Base-by-base conservation (phyloP, 2,329 filamentous ascomycete genomes). In the Dactylellina sp. region DNA sequence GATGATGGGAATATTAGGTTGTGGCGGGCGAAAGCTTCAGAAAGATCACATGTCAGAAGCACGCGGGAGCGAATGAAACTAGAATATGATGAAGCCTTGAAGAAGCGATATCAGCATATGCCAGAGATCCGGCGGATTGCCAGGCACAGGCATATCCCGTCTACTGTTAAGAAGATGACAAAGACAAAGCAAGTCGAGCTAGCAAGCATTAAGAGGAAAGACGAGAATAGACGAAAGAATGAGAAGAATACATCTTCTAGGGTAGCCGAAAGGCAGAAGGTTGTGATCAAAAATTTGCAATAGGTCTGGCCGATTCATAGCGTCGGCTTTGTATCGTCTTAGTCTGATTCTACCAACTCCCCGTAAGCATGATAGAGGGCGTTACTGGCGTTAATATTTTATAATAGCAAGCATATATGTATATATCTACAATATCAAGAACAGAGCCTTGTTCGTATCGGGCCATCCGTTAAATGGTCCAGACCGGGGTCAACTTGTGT, bases 181-280 rank as follows among this genome's bases (percentile, higher is more conserved):
- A 92, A 96, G 82, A 91, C 87, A 32, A 85, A 86, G 50, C 92
- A 94, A 81, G 95, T 96, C 91, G 87, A 90, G 75, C 85, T 93
- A 68, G 85, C 95, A 0, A 82, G 76, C 18, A 77, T 98, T 83
- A 99, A 99, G 88, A 84, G 84, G 68, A 92, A 96, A 80, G 91
- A 97, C 79, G 95, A 99, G 84, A 99, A 99, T 80, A 91, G 96
- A 82, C 87, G 95, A 77, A 92, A 91, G 81, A 94, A 99, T 81
- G 90, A 88, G 70, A 92, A 90, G 84, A 94, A 95, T 84, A 89
- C 92, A 78, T 88, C 90, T 78, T 85, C 89, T 81, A 86, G 87
- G 81, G 88, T 88, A 76, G 77, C 78, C 11, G 93, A 96, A 83
- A 88, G 95, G 80, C 93, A 98, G 83, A 97, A 97, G 87, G 94